Evolutionary conservation across 768 basidiomycete species (phyloP).

Genomic region (Suillus occidentalis): DNA sequence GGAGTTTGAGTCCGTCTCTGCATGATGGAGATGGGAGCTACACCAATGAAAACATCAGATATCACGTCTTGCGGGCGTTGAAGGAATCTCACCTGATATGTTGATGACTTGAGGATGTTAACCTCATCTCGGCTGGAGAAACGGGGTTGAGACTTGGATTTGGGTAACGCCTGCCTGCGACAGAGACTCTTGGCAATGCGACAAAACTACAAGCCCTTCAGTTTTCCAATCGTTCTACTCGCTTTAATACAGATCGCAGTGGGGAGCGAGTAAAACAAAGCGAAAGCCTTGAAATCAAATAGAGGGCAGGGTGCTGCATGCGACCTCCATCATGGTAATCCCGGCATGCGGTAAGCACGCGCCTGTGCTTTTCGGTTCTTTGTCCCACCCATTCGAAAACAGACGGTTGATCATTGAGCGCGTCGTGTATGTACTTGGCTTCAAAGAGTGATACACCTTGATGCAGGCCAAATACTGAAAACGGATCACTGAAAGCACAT

Average conservation of each 20-base stretch:
- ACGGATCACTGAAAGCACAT: neutral
- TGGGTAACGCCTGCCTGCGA: neutral
- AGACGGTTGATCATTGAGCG: neutral
- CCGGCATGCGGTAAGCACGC: constrained; percentile 2
- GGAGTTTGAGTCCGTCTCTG: neutral
- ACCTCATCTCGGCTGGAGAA: neutral
- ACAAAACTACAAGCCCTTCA: neutral
- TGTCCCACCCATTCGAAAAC: neutral
- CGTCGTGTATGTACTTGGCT: neutral
- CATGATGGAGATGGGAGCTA: neutral
- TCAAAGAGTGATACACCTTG: neutral
- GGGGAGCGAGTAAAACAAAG: neutral
- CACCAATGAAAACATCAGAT: neutral
- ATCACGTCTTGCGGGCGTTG: neutral
- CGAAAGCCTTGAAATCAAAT: neutral
- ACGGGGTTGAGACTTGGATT: neutral
- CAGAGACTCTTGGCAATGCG: neutral
- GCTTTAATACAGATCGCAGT: neutral
- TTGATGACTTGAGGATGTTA: neutral
- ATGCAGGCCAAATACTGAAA: neutral
- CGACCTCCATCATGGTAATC: neutral
- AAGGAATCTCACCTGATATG: neutral
- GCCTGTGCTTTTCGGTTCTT: neutral
- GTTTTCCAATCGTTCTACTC: no score
- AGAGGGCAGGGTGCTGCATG: neutral